Evolutionary conservation across 768 basidiomycete genomes (phyloP), one percentile per base, ranked within the genome.

Genomic region (Mrakia blollopis): DNA sequence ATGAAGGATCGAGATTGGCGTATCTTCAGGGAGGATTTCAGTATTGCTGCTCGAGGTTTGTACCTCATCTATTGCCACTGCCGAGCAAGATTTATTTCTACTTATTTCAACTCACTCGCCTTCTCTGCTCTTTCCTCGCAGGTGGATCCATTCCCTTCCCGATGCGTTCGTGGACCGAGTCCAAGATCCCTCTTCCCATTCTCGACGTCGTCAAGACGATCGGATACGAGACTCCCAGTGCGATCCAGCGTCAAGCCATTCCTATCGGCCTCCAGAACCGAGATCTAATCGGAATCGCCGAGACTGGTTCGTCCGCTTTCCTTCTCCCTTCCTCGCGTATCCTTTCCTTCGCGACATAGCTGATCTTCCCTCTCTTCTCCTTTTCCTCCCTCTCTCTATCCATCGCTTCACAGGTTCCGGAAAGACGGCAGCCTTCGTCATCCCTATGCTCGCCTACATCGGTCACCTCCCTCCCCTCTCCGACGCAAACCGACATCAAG

Each of bases 1-100:
- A 98, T 99, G 91, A 93, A 91, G 82, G 97, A 98, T 81, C 87
- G 97, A 68, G 97, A 99, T 83, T 99, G 97, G 97, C 89, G 97
- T 81, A 99, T 99, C 83, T 98, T 99, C 86, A 86, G 95, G 78
- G 97, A 98, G 84, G 97, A 99, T 84, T 99, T 96, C 85, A 95
- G 91, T 81, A 99, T 99, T 77, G 89, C 93, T 76, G 91, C 95
- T 0, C 85, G 95, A 84, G 96, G 95, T 91, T 71, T 37, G 86
- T 82, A 50, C 63, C 79, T 61, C 68, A n/a, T 47, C 14, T n/a
- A 1, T 61, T 3, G 14, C 11, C 6, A n/a, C n/a, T n/a, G 4
- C 63, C 13, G 16, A 44, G 44, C n/a, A n/a, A n/a, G 5, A 11
- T 44, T 5, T n/a, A 2, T n/a, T 57, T 16, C 32, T n/a, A n/a